phyloP scores from a whole-genome alignment of 2,329 filamentous ascomycete genomes.

The Fusarium torulosum region DNA sequence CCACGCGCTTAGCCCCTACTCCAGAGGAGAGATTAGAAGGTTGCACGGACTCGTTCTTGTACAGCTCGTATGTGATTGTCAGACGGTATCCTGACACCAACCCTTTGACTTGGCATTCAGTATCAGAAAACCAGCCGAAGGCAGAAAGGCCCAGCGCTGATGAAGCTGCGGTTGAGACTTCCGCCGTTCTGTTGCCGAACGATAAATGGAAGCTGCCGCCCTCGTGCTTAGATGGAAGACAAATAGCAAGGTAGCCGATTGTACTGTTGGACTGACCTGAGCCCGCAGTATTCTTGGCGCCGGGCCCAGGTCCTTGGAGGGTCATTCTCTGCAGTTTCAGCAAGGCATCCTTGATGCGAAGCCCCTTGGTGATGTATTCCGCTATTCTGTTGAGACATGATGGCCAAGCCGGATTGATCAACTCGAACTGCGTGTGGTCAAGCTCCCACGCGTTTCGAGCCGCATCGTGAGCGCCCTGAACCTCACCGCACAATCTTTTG shows the following conservation, averaged over 20 bases:
- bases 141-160: conserved; percentile 27
- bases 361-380: background rate
- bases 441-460: conserved; percentile 28
- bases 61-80: conserved; percentile 26
- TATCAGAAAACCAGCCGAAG: conserved; percentile 22
- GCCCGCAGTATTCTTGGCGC: background rate
- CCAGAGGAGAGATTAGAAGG: background rate
- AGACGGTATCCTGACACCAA: conserved; percentile 28
- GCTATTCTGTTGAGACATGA: conserved; percentile 10
- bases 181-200: background rate
- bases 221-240: conserved; percentile 27
- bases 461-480: background rate
- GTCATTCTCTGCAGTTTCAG: conserved; percentile 8
- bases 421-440: conserved; percentile 19
- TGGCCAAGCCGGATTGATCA: conserved; percentile 28
- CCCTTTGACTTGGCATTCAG: conserved; percentile 5
- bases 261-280: background rate
- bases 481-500: conserved; percentile 7
- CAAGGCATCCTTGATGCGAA: background rate
- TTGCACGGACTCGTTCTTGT: background rate
- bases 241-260: conserved; percentile 20
- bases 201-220: conserved; percentile 30
- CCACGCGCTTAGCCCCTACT: background rate
- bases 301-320: conserved; percentile 23
- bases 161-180: conserved; percentile 5